These are phyloP conservation scores for Zalaria sp. DNA, from an alignment of 2,329 filamentous ascomycete genomes.

Conservation along the genomic window DNA sequence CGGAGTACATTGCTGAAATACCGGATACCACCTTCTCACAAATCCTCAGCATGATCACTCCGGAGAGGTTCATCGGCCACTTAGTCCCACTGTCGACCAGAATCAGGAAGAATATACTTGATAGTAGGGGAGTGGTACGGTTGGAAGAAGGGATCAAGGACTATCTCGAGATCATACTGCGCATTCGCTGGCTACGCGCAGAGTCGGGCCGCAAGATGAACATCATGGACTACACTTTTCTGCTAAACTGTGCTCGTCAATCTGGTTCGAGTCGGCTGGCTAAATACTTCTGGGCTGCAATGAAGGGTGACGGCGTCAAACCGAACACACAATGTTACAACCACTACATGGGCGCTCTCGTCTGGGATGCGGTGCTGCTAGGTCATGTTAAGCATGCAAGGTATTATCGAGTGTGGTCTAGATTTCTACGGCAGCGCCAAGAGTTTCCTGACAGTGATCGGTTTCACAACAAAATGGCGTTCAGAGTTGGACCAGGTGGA, in stretches of 20 bases:
- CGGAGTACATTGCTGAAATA: conserved; percentile 23
- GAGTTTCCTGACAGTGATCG: too few species aligned
- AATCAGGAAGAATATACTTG: conserved; percentile 34
- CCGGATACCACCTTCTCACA: conserved; percentile 47
- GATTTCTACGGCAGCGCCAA: too few species aligned
- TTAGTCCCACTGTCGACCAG: conserved; percentile 32
- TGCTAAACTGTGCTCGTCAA: conserved; percentile 37
- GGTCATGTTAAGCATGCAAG: too few species aligned
- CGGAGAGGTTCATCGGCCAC: conserved; percentile 33
- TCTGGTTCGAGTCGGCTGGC: conserved; percentile 32
- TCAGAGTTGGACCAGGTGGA: conserved; percentile 12
- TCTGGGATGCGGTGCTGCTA: conserved; percentile 7
- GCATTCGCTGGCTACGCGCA: conserved; percentile 24
- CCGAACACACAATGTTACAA: conserved; percentile 42
- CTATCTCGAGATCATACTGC: conserved; percentile 23
- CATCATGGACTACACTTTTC: conserved; percentile 35
- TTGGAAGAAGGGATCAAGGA: conserved; percentile 23
- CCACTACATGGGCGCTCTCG: conserved; percentile 34
- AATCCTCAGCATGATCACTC: conserved; percentile 48
- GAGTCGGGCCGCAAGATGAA: conserved; percentile 22
- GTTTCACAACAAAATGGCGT: too few species aligned
- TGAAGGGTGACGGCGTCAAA: conserved; percentile 22
- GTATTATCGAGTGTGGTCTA: too few species aligned
- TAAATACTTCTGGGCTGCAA: conserved; percentile 30
- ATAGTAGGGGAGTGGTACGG: conserved; percentile 26